Evolutionary conservation across 129 eudicot genomes (phyloP).

Genomic region (Lactuca sativa): DNA sequence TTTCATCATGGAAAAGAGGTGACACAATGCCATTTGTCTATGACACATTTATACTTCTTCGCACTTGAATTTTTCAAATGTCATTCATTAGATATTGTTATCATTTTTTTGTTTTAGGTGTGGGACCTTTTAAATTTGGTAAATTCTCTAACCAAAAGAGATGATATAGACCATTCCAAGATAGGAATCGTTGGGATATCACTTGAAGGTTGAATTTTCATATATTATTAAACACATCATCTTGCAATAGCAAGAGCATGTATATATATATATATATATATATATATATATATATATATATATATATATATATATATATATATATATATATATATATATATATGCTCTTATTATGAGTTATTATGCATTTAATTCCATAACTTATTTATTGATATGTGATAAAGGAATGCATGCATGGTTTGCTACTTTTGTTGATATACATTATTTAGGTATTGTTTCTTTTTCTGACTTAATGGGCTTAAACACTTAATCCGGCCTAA

Average conservation of each 20-base stretch:
- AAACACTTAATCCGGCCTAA: no score
- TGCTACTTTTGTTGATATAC: constrained; percentile 80
- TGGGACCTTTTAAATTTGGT: constrained; percentile 96
- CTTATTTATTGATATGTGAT: constrained; percentile 5
- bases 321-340: no score
- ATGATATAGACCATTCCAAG: constrained; percentile 70
- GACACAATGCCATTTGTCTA: constrained; percentile 96
- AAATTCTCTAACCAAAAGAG: constrained; percentile 74
- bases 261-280: no score
- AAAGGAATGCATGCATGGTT: constrained; percentile 99
- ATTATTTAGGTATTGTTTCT: constrained; percentile 58
- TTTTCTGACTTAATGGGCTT: no score
- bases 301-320: no score
- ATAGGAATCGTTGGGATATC: constrained; percentile 97
- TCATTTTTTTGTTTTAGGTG: constrained; percentile 34
- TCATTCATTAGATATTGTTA: not conserved
- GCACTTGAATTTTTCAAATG: not conserved
- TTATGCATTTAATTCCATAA: not conserved
- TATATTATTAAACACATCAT: not conserved
- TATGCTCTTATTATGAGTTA: no score
- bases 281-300: no score
- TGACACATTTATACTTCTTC: constrained; percentile 61
- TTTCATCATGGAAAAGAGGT: constrained; percentile 85
- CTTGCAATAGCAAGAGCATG: no score
- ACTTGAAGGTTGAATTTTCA: constrained; percentile 68